Evolutionary conservation across 2,329 filamentous ascomycete genomes (phyloP).

Genomic region (Mycosphaerella sp.): DNA sequence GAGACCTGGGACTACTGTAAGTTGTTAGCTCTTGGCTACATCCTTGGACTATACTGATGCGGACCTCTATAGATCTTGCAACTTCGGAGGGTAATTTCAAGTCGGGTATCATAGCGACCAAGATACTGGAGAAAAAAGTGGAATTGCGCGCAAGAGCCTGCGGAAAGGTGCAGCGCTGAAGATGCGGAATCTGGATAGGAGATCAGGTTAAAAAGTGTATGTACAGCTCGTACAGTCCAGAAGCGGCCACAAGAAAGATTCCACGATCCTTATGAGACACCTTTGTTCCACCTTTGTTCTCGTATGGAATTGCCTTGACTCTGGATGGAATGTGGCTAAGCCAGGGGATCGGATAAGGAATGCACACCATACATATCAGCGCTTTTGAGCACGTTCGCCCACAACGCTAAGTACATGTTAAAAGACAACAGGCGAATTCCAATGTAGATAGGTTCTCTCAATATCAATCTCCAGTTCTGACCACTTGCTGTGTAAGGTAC

Average conservation of each 20-base stretch:
- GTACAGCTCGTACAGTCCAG: background rate
- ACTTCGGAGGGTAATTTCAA: background rate
- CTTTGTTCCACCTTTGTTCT: slow-evolving; percentile 12
- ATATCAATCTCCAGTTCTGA: too few species aligned
- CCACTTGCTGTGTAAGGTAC: too few species aligned
- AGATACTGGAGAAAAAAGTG: background rate
- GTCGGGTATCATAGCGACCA: background rate
- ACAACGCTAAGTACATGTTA: too few species aligned
- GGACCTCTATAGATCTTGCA: background rate
- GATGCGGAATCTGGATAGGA: background rate
- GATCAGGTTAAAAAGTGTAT: background rate
- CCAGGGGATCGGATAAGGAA: background rate
- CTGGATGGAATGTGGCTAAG: slow-evolving; percentile 8
- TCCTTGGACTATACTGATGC: slow-evolving; percentile 1
- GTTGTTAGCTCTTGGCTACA: slow-evolving; percentile 4
- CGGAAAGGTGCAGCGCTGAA: background rate
- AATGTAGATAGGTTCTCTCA: too few species aligned
- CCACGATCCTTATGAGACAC: background rate
- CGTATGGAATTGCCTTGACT: slow-evolving; percentile 7
- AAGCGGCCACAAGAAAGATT: background rate
- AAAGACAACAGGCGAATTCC: too few species aligned
- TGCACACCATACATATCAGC: background rate
- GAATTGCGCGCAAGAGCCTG: background rate
- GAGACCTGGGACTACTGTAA: slow-evolving; percentile 18
- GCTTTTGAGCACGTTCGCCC: background rate